Conservation (phyloP, 352 stramenopile species). For the Pythium rhizo-oryzae region DNA sequence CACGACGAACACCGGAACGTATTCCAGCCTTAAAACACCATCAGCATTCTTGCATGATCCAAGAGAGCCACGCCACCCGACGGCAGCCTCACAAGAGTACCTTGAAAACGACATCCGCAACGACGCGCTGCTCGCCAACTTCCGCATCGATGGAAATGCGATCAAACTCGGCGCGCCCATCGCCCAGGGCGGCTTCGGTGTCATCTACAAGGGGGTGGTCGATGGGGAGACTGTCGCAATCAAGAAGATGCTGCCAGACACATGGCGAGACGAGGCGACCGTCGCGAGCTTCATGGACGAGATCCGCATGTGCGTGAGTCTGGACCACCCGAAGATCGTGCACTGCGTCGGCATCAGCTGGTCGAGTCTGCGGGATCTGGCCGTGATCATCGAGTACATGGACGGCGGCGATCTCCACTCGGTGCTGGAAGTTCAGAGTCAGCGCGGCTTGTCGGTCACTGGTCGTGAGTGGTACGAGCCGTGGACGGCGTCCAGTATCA, state of each 20-base stretch:
- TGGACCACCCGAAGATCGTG: slow-evolving; percentile 41
- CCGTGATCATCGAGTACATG: slow-evolving; percentile 37
- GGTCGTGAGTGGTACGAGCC: slow-evolving; percentile 5
- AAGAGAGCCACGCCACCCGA: no score
- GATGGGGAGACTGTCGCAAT: slow-evolving; percentile 7
- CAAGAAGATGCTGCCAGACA: slow-evolving; percentile 27
- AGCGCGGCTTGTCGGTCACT: background rate
- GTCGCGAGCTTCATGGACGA: slow-evolving; percentile 36
- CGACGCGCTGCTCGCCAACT: background rate
- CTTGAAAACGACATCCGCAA: slow-evolving; percentile 11
- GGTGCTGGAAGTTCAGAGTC: slow-evolving; percentile 9
- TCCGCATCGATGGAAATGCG: slow-evolving; percentile 9
- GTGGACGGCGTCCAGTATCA: background rate
- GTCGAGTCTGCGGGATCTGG: slow-evolving; percentile 30
- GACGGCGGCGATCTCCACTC: slow-evolving; percentile 25
- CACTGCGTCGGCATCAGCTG: slow-evolving; percentile 31
- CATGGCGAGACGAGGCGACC: slow-evolving; percentile 19
- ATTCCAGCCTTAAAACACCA: no score
- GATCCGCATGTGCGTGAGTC: slow-evolving; percentile 34
- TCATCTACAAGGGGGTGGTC: slow-evolving; percentile 12
- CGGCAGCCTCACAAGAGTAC: background rate
- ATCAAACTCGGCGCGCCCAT: background rate
- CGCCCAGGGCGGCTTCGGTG: slow-evolving; percentile 19
- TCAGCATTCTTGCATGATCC: background rate
- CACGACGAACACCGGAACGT: no score